These are phyloP conservation scores for Termitomyces heimii DNA, from an alignment of 768 basidiomycete genomes.

Conservation along the genomic window DNA sequence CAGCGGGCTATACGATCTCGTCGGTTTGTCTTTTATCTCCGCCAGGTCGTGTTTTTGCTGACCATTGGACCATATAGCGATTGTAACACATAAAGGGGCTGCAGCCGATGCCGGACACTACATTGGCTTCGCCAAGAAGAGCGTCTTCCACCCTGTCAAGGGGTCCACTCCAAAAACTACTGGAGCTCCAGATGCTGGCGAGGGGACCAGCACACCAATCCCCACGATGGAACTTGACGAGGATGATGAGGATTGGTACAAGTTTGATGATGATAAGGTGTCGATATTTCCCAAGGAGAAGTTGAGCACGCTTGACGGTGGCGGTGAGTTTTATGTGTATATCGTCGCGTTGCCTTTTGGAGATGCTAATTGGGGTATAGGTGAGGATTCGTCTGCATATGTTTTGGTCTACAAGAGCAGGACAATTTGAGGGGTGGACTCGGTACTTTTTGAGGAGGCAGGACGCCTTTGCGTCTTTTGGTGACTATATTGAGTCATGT, in stretches of 20 bases:
- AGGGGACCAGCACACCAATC: conserved; percentile 10
- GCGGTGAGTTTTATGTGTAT: conserved; percentile 37
- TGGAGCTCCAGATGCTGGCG: conserved; percentile 12
- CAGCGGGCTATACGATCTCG: conserved; percentile 86
- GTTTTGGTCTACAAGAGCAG: conserved; percentile 81
- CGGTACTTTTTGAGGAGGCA: neutral
- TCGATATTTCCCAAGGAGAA: conserved; percentile 83
- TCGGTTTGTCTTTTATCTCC: conserved; percentile 40
- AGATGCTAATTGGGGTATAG: conserved; percentile 15
- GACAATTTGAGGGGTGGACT: conserved; percentile 5
- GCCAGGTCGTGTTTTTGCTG: neutral
- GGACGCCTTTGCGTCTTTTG: neutral
- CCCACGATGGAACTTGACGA: conserved; percentile 37
- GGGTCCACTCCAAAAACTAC: conserved; percentile 13
- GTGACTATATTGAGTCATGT: neutral
- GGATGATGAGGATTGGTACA: conserved; percentile 86
- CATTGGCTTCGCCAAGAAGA: conserved; percentile 86
- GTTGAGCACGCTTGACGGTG: conserved; percentile 80
- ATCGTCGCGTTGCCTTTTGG: neutral
- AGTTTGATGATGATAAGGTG: conserved; percentile 96
- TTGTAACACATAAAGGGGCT: conserved; percentile 96
- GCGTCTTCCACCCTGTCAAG: conserved; percentile 48
- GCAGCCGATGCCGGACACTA: conserved; percentile 96
- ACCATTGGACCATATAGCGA: conserved; percentile 42
- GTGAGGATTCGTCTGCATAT: conserved; percentile 86